Conservation (phyloP, 257 asterid species). For the Verbascum thapsus region DNA sequence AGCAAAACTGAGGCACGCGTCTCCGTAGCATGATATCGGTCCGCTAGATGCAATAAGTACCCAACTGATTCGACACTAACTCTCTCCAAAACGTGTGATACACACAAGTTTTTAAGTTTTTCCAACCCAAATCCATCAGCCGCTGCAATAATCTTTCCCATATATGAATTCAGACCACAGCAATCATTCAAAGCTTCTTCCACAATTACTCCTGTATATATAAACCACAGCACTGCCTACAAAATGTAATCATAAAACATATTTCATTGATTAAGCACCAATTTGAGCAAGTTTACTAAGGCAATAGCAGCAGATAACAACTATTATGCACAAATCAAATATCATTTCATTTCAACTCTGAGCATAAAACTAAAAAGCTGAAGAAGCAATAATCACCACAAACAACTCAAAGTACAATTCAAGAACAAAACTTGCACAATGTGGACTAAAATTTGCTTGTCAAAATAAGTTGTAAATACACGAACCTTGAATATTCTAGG, state of each 20-base stretch:
- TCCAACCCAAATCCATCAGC: constrained; percentile 53
- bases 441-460: no score
- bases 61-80: constrained; percentile 52
- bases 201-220: constrained; percentile 47
- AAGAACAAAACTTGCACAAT: no score
- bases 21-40: constrained; percentile 44
- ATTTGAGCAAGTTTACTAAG: no score
- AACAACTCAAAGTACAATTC: no score
- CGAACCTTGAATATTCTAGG: no score
- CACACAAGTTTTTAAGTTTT: constrained; percentile 54
- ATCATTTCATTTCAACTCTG: no score
- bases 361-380: no score
- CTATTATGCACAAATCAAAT: no score
- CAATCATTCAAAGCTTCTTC: constrained; percentile 41
- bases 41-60: constrained; percentile 48
- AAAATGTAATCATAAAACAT: constrained; percentile 23
- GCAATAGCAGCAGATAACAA: no score
- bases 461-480: no score
- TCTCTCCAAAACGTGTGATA: constrained; percentile 46
- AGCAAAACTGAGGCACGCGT: constrained; percentile 58
- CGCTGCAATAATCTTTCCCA: constrained; percentile 54
- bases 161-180: constrained; percentile 34
- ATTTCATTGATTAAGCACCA: no score
- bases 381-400: no score
- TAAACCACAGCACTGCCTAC: constrained; percentile 59